These are phyloP conservation scores for Metschnikowia continentalis DNA, from an alignment of 805 yeast species.

Conservation along the genomic window DNA sequence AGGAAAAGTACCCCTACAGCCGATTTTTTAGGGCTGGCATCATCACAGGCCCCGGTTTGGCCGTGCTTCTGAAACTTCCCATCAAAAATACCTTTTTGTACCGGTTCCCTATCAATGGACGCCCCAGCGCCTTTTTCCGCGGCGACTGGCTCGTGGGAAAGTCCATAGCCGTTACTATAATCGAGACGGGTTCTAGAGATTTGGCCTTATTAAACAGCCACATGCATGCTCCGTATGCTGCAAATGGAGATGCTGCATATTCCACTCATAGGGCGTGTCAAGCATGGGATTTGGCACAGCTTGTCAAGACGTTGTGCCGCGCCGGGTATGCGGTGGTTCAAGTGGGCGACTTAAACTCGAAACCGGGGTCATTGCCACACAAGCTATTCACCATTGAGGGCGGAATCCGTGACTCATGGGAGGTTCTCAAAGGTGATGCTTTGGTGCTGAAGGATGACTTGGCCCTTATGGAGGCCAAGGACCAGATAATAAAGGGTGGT, in stretches of 20 bases:
- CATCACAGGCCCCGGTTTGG: conserved; percentile 89
- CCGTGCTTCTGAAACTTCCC: conserved; percentile 77
- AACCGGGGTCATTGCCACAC: conserved; percentile 83
- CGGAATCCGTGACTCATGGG: conserved; percentile 80
- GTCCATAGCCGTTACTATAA: conserved; percentile 66
- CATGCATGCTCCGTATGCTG: conserved; percentile 94
- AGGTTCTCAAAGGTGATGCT: conserved; percentile 48
- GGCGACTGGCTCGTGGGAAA: conserved; percentile 99
- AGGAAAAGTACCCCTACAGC: conserved; percentile 51
- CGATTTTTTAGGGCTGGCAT: conserved; percentile 81
- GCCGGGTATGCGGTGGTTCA: conserved; percentile 84
- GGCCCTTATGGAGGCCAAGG: conserved; percentile 27
- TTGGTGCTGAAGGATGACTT: conserved; percentile 19
- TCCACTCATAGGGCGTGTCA: conserved; percentile 88
- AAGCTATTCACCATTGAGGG: conserved; percentile 67
- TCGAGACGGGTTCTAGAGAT: conserved; percentile 46
- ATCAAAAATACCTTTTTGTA: conserved; percentile 74
- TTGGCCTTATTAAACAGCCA: conserved; percentile 86
- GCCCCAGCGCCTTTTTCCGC: conserved; percentile 87
- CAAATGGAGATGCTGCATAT: conserved; percentile 82
- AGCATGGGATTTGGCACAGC: conserved; percentile 88
- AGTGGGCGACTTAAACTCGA: conserved; percentile 90
- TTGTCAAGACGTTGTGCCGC: conserved; percentile 54
- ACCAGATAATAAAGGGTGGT: conserved; percentile 71
- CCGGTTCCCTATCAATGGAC: conserved; percentile 87